Conservation (phyloP, 164 flowering plant genomes). For the Malania oleifera region DNA sequence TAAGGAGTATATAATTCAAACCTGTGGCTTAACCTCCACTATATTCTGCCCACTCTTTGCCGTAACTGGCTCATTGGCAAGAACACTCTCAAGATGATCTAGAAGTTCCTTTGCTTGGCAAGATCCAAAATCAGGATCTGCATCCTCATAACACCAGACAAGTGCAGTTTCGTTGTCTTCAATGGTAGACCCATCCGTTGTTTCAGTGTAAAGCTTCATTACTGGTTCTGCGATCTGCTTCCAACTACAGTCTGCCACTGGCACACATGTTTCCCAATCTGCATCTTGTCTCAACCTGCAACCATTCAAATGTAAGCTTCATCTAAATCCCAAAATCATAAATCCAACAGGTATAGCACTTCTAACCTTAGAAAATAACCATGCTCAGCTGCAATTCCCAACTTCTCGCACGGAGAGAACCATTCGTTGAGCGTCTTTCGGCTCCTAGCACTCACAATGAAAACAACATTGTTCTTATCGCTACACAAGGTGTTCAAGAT, state of each 20-base stretch:
- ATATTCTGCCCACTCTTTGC: constrained; percentile 62
- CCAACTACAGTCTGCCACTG: constrained; percentile 50
- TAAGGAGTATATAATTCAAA: constrained; percentile 17
- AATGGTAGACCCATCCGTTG: constrained; percentile 76
- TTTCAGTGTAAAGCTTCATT: constrained; percentile 64
- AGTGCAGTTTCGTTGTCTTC: constrained; percentile 63
- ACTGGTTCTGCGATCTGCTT: constrained; percentile 73
- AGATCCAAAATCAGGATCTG: constrained; percentile 78
- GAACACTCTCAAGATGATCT: constrained; percentile 81
- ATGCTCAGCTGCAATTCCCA: constrained; percentile 79
- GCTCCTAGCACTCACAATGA: constrained; percentile 62
- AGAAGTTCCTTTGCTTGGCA: constrained; percentile 83
- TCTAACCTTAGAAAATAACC: constrained; percentile 60
- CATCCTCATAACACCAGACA: constrained; percentile 65
- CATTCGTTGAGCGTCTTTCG: constrained; percentile 44
- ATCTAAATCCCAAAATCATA: background rate
- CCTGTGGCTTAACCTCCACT: constrained; percentile 87
- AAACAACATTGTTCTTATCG: constrained; percentile 58
- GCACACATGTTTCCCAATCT: constrained; percentile 65
- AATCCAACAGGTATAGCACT: background rate
- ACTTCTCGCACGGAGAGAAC: constrained; percentile 61
- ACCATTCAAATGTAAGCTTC: background rate
- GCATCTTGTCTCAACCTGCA: constrained; percentile 42
- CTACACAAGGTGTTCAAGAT: constrained; percentile 50
- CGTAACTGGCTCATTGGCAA: constrained; percentile 74